A percentile compares a stretch with the other conserved stretches of the same genome.
Evolutionary conservation across 1,284 basidiomycete genomes (phyloP).

Genomic region (Naganishia cerealis): DNA sequence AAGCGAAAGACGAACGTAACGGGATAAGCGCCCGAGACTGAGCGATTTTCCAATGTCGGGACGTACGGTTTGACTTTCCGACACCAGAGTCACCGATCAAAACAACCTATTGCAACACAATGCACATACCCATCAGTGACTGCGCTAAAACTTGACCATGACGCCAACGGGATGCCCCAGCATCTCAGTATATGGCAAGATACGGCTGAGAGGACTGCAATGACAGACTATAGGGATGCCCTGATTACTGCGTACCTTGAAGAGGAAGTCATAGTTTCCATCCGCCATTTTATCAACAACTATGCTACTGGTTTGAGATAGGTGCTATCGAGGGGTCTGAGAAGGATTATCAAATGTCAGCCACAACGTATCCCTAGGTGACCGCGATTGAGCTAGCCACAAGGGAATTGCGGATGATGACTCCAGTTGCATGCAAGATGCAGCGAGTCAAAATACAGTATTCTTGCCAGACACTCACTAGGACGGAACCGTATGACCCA

Average conservation of each 20-base stretch:
- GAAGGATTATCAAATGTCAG: neutral
- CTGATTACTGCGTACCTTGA: constrained; percentile 67
- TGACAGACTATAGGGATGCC: neutral
- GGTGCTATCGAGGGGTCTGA: neutral
- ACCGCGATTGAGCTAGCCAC: neutral
- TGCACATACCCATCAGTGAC: neutral
- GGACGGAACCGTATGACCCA: neutral
- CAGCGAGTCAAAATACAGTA: neutral
- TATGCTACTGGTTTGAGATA: neutral
- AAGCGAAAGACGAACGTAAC: neutral
- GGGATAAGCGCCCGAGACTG: neutral
- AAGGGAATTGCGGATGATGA: neutral
- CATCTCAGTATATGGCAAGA: neutral
- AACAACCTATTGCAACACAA: constrained; percentile 68
- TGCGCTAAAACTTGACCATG: neutral
- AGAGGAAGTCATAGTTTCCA: constrained; percentile 91
- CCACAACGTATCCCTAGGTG: neutral
- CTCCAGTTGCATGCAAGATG: neutral
- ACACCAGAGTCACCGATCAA: constrained; percentile 99
- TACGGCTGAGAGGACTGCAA: neutral
- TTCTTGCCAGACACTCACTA: neutral
- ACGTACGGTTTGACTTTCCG: constrained; percentile 73
- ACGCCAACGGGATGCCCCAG: neutral
- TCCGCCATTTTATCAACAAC: constrained; percentile 67
- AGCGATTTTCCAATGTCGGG: neutral